Evolutionary conservation across 305 asterid genomes (phyloP), one percentile per base, ranked within the genome.

Genomic region (Fraxinus baroniana): DNA sequence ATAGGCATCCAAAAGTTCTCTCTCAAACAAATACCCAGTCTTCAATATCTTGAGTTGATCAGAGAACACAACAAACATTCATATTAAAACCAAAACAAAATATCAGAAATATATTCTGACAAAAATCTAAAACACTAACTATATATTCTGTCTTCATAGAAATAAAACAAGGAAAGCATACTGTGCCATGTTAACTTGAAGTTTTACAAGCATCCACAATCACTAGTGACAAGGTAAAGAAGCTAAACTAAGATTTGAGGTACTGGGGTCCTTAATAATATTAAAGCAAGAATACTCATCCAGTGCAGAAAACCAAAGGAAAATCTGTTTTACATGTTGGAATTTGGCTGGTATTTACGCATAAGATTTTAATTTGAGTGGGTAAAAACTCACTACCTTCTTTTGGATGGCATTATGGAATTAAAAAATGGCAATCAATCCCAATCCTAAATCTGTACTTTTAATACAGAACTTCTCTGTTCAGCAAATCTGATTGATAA

Each of bases 41-140:
- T 30, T 68, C 39, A 68, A 68, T 28, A 70, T 28, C 22, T 30
- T 70, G 24, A 5, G 22, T 30, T 70, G 41, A 30, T 70, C 22
- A 68, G 74, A 28, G 9, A 68, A 5, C 74, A 68, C 20, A 70
- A 70, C 18, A 6, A 70, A 28, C 75, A 70, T 70, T 70, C 41
- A 70, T 70, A 70, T 70, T 70, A 24, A 70, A 66, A 66, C 73
- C 73, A 66, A 66, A 70, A 70, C 73, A 66, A 66, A 70, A 70
- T 30, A 70, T 28, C 75, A 15, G 41, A 28, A 28, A 70, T 15
- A 4, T 28, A 70, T 70, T 13, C 35, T 62, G 33, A 62, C 41
- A 28, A 10, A 70, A 30, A 70, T 70, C 12, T 32, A 30, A 70
- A 70, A 15, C 10, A 70, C 30, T 15, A 70, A 70, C 75, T 70